A percentile compares a stretch with the other conserved stretches of the same genome.
Evolutionary conservation across 2,329 filamentous ascomycete species (phyloP).

Genomic region (Escovopsis weberi): DNA sequence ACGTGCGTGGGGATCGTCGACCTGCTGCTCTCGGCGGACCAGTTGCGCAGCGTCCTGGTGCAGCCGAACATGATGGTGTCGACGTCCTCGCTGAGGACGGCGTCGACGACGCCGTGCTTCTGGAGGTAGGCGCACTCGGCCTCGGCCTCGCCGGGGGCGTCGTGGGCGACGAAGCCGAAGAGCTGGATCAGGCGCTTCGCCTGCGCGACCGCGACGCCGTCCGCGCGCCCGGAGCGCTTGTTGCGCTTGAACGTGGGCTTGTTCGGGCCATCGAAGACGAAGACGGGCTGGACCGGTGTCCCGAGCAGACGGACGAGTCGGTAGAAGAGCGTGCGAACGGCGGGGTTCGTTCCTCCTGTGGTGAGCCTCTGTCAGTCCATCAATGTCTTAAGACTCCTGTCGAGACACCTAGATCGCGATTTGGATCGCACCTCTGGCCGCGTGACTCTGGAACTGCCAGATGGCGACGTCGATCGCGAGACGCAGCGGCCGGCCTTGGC

Average conservation of each 20-base stretch:
- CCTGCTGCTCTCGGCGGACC: conserved; percentile 57
- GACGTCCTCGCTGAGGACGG: conserved; percentile 89
- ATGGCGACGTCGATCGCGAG: conserved; percentile 91
- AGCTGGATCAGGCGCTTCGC: conserved; percentile 72
- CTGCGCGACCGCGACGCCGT: conserved; percentile 54
- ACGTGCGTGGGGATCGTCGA: conserved; percentile 69
- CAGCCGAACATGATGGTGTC: conserved; percentile 98
- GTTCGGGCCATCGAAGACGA: conserved; percentile 78
- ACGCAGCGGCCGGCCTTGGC: conserved; percentile 57
- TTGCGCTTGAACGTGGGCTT: conserved; percentile 83
- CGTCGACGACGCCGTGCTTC: conserved; percentile 69
- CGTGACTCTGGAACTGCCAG: conserved; percentile 90
- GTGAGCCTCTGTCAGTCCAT: conserved; percentile 3
- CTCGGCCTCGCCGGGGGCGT: conserved; percentile 88
- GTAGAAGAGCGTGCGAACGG: conserved; percentile 84
- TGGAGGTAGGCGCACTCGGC: conserved; percentile 89
- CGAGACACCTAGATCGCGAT: background rate
- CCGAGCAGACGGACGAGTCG: conserved; percentile 64
- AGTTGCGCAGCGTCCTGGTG: conserved; percentile 62
- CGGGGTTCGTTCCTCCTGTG: conserved; percentile 70
- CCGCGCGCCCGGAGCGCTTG: conserved; percentile 53
- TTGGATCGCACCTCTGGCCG: conserved; percentile 47
- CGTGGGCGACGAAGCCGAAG: conserved; percentile 73
- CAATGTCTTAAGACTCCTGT: background rate
- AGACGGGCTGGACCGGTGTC: conserved; percentile 70